These are phyloP conservation scores for Macadamia tetraphylla DNA, from an alignment of 164 flowering plant genomes.

Conservation along the genomic window DNA sequence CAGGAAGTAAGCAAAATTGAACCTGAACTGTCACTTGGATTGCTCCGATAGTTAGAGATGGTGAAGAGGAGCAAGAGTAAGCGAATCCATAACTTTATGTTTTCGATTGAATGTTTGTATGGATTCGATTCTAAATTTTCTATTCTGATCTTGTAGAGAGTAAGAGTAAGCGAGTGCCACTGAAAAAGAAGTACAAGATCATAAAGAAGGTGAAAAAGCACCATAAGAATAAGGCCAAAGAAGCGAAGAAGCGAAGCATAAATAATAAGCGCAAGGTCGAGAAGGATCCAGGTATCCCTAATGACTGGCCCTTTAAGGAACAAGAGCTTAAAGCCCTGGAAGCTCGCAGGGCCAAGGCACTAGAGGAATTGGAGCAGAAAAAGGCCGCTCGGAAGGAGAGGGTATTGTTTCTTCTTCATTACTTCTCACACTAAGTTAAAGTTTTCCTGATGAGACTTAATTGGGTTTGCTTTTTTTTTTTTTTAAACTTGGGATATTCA, in stretches of 20 bases:
- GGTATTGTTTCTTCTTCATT: slow-evolving; percentile 32
- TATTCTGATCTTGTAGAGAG: too few relatives aligned
- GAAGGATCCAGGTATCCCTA: too few relatives aligned
- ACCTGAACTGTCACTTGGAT: not conserved
- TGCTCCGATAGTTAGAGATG: slow-evolving; percentile 5
- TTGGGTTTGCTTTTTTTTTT: not conserved
- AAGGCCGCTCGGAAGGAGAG: slow-evolving; percentile 91
- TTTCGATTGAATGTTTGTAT: too few relatives aligned
- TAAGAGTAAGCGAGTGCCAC: too few relatives aligned
- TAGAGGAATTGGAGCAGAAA: slow-evolving; percentile 79
- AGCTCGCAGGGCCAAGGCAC: slow-evolving; percentile 58
- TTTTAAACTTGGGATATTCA: too few relatives aligned
- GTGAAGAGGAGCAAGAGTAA: slow-evolving; percentile 38
- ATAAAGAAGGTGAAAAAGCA: slow-evolving; percentile 22
- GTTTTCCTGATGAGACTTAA: not conserved
- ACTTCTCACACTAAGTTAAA: not conserved
- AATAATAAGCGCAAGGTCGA: slow-evolving; percentile 53
- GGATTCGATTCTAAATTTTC: too few relatives aligned
- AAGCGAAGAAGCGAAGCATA: slow-evolving; percentile 72
- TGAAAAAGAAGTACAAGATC: too few relatives aligned
- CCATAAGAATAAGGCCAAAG: slow-evolving; percentile 91
- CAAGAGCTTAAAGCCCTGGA: too few relatives aligned
- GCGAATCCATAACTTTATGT: not conserved
- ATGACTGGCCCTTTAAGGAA: too few relatives aligned
- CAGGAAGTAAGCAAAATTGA: too few relatives aligned